Conservation (phyloP, 306 rosid species). For the Casuarina cunninghamiana region DNA sequence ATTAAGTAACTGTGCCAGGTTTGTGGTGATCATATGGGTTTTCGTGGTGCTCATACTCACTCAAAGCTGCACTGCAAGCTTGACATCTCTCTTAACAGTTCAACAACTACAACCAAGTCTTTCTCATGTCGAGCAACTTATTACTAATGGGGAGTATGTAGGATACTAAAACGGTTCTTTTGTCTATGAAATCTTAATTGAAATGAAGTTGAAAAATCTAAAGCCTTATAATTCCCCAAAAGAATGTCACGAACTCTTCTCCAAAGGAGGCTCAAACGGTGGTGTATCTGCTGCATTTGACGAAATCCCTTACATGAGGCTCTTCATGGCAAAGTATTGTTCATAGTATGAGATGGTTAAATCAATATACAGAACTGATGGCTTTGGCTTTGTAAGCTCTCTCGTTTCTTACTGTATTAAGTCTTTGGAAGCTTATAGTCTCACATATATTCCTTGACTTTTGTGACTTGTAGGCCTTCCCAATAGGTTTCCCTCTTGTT, state of each 20-base stretch:
- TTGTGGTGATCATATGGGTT: slow-evolving; percentile 62
- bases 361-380: slow-evolving; percentile 38
- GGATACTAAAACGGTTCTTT: slow-evolving; percentile 52
- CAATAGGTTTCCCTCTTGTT: slow-evolving; percentile 46
- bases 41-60: slow-evolving; percentile 59
- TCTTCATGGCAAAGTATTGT: slow-evolving; percentile 36
- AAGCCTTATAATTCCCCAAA: neutral
- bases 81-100: slow-evolving; percentile 58
- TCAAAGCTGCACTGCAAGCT: slow-evolving; percentile 70
- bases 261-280: slow-evolving; percentile 29
- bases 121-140: slow-evolving; percentile 40
- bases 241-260: slow-evolving; percentile 26
- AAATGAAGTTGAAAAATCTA: slow-evolving; percentile 14
- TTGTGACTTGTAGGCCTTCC: slow-evolving; percentile 31
- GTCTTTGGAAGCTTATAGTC: neutral
- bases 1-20: slow-evolving; percentile 51
- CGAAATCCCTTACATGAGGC: slow-evolving; percentile 39
- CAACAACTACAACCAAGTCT: slow-evolving; percentile 51
- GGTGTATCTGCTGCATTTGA: slow-evolving; percentile 53
- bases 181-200: slow-evolving; percentile 32
- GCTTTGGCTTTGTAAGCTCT: slow-evolving; percentile 55
- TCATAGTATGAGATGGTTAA: slow-evolving; percentile 36
- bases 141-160: slow-evolving; percentile 34
- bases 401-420: neutral
- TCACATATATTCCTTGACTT: neutral